These are phyloP conservation scores for Penicillium sp. DNA, from an alignment of 2,329 filamentous ascomycete genomes.

Conservation along the genomic window DNA sequence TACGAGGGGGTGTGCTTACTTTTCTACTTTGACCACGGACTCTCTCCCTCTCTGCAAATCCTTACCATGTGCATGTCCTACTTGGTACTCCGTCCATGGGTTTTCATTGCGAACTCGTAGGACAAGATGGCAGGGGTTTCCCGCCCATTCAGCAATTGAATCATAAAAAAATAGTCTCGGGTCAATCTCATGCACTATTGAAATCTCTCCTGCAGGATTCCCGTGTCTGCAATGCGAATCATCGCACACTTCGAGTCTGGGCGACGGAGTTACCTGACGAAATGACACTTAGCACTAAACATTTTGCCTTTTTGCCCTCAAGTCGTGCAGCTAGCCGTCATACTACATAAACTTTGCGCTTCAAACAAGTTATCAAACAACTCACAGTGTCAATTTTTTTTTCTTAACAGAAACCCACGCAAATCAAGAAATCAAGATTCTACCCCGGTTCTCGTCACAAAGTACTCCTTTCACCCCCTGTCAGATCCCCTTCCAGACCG, in stretches of 20 bases:
- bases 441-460: neutral
- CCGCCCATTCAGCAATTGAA: neutral
- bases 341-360: neutral
- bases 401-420: neutral
- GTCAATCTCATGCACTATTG: neutral
- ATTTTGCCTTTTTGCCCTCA: neutral
- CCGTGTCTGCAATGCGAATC: slow-evolving; percentile 8
- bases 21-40: neutral
- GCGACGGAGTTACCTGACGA: neutral
- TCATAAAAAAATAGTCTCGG: neutral
- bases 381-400: neutral
- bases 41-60: neutral
- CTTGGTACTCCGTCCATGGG: neutral
- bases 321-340: neutral
- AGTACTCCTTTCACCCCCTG: neutral
- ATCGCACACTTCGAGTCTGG: neutral
- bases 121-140: neutral
- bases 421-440: neutral
- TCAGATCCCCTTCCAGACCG: slow-evolving; percentile 4
- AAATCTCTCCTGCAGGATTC: slow-evolving; percentile 2
- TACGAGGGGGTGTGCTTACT: neutral
- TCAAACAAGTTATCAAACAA: neutral
- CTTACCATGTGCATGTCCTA: neutral
- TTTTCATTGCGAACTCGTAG: slow-evolving; percentile 3
- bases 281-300: neutral